Evolutionary conservation across 169 alveolate genomes (phyloP).

Genomic region (Plasmodium blacklocki): DNA sequence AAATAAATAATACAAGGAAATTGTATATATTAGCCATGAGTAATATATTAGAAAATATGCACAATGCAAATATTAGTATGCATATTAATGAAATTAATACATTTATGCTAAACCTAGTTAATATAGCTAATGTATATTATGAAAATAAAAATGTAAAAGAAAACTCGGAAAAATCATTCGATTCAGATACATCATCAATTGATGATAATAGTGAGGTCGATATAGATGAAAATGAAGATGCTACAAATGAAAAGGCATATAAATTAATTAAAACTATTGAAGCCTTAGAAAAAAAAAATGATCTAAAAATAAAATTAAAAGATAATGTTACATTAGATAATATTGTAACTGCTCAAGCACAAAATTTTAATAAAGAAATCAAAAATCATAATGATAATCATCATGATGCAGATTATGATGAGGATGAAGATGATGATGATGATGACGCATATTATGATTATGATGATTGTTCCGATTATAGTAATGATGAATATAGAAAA

Average conservation of each 20-base stretch:
- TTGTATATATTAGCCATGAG: constrained; percentile 67
- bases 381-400: background rate
- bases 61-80: constrained; percentile 18
- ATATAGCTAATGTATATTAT: constrained; percentile 39
- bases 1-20: constrained; percentile 46
- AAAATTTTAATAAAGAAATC: background rate
- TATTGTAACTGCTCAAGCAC: constrained; percentile 4
- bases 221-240: constrained; percentile 74
- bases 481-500: constrained; percentile 63
- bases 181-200: constrained; percentile 50
- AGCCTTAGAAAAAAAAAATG: constrained; percentile 74
- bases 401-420: background rate
- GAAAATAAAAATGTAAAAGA: constrained; percentile 44
- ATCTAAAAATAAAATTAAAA: constrained; percentile 47
- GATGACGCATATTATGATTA: constrained; percentile 42
- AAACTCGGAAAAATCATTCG: constrained; percentile 37
- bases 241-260: constrained; percentile 68
- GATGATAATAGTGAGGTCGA: constrained; percentile 72
- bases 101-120: constrained; percentile 28
- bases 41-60: constrained; percentile 49
- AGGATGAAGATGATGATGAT: constrained; percentile 59
- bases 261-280: constrained; percentile 71
- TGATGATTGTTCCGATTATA: constrained; percentile 65
- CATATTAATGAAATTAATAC: constrained; percentile 53
- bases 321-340: constrained; percentile 37